phyloP scores from a whole-genome alignment of 2,329 filamentous ascomycete species.

The Cladophialophora immunda region DNA sequence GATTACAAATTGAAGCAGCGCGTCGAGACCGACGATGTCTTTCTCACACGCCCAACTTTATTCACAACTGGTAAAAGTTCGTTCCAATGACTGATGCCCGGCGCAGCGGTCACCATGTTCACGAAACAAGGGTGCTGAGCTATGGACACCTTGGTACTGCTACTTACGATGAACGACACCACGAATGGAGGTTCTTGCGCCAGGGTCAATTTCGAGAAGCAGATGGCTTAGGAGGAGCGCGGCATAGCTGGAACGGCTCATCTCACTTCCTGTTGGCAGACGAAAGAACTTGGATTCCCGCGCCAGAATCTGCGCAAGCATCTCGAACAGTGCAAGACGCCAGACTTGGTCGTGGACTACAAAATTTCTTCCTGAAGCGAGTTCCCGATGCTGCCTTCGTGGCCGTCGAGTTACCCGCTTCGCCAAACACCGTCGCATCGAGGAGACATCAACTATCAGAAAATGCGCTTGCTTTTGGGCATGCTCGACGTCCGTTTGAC shows the following conservation, averaged over 20 bases:
- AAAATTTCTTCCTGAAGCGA: constrained; percentile 27
- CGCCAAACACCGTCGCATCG: not conserved
- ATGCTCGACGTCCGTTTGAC: constrained; percentile 17
- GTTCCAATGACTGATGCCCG: constrained; percentile 36
- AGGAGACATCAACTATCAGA: not conserved
- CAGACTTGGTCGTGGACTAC: constrained; percentile 2
- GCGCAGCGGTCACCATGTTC: constrained; percentile 29
- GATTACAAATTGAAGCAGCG: not conserved
- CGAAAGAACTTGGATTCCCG: constrained; percentile 11
- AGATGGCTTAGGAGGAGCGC: not conserved
- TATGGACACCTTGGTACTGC: constrained; percentile 39
- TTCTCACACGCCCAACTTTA: constrained; percentile 5
- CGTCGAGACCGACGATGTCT: constrained; percentile 24
- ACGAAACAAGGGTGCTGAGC: constrained; percentile 35
- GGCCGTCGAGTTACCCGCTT: not conserved
- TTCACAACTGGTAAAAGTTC: constrained; percentile 8
- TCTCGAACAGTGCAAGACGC: not conserved
- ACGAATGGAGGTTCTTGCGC: constrained; percentile 37
- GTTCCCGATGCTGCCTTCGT: constrained; percentile 25
- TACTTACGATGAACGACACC: constrained; percentile 30
- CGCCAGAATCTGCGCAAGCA: not conserved
- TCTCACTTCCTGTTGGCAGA: constrained; percentile 16
- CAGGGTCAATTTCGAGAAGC: constrained; percentile 2
- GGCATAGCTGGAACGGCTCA: not conserved
- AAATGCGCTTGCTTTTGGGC: constrained; percentile 25